Conservation (phyloP, 148 eudicot genomes). For the Tetragonia tetragonoides region DNA sequence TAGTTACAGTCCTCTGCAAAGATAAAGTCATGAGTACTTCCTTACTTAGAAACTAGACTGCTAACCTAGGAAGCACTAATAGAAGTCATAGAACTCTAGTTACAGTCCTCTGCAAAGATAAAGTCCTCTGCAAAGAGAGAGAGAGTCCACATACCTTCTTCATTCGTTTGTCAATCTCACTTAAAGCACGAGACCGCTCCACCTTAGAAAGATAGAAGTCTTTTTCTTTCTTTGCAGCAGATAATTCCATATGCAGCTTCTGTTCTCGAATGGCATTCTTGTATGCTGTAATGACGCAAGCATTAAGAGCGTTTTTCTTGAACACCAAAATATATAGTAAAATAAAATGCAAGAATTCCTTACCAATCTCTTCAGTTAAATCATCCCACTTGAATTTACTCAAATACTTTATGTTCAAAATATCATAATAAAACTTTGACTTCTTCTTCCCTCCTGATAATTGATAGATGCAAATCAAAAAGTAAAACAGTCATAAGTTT, state of each 20-base stretch:
- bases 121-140: no score
- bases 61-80: no score
- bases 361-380: conserved; percentile 82
- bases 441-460: conserved; percentile 83
- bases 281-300: conserved; percentile 40
- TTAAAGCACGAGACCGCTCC: conserved; percentile 64
- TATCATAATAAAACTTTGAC: conserved; percentile 71
- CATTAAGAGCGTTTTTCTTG: neutral
- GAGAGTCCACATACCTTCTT: conserved; percentile 52
- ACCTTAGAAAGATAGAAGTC: conserved; percentile 79
- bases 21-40: no score
- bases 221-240: conserved; percentile 79
- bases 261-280: conserved; percentile 74
- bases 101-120: no score
- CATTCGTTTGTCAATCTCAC: conserved; percentile 66
- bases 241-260: conserved; percentile 69
- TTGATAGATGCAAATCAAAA: neutral
- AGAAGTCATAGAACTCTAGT: no score
- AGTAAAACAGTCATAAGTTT: neutral
- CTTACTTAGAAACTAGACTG: no score
- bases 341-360: conserved; percentile 12
- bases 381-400: conserved; percentile 97
- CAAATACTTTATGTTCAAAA: conserved; percentile 93
- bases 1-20: no score
- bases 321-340: conserved; percentile 12